Conservation (phyloP, 768 basidiomycete species). For the Boletus sp. region DNA sequence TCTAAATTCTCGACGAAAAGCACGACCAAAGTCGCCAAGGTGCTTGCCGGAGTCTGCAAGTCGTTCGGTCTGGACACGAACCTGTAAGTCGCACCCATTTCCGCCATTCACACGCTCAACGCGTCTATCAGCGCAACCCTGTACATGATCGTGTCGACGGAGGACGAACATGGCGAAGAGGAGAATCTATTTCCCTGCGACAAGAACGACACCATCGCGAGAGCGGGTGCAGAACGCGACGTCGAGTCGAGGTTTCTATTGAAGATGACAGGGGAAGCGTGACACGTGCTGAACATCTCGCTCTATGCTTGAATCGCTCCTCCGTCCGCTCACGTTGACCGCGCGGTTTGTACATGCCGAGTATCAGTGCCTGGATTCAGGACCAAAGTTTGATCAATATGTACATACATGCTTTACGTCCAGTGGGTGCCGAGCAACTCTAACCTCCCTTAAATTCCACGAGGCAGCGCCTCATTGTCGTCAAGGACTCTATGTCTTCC, state of each 20-base stretch:
- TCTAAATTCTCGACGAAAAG: conserved; percentile 32
- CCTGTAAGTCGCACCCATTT: conserved; percentile 13
- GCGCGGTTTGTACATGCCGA: background rate
- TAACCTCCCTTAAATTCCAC: no score
- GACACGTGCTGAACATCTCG: conserved; percentile 4
- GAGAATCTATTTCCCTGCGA: conserved; percentile 33
- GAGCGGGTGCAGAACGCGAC: conserved; percentile 27
- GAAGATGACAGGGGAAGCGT: conserved; percentile 22
- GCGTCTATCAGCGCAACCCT: conserved; percentile 18
- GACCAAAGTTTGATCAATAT: background rate
- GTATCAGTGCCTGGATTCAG: background rate
- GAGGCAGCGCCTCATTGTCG: no score
- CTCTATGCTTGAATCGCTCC: background rate
- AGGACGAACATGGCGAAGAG: conserved; percentile 24
- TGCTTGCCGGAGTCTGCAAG: conserved; percentile 27
- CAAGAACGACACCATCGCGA: conserved; percentile 23
- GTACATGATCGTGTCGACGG: conserved; percentile 24
- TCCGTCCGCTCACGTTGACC: background rate
- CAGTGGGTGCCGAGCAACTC: no score
- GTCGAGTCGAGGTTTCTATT: conserved; percentile 25
- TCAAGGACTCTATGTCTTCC: no score
- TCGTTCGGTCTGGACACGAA: conserved; percentile 27
- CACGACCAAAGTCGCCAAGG: conserved; percentile 32
- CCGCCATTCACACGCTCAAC: background rate
- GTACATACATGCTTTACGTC: background rate